These are phyloP conservation scores for Aspergillus neotritici DNA, from an alignment of 2,329 filamentous ascomycete species.

Conservation along the genomic window DNA sequence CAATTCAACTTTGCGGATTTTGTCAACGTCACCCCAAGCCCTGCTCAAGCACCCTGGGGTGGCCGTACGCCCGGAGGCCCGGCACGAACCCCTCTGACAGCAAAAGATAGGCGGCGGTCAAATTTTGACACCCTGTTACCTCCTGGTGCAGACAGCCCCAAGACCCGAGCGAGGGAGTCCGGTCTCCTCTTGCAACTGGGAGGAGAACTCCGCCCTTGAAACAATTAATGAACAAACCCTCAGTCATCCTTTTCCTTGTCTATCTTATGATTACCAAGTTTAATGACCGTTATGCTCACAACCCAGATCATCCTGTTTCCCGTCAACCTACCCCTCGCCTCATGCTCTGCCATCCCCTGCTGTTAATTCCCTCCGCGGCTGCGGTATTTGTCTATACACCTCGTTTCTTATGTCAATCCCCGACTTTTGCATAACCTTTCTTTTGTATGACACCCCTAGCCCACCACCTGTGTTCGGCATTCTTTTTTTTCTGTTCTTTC, in stretches of 20 bases:
- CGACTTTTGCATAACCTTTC: constrained; percentile 4
- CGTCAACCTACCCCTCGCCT: constrained; percentile 6
- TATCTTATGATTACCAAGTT: constrained; percentile 14
- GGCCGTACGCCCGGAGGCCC: constrained; percentile 51
- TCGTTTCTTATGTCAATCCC: constrained; percentile 6
- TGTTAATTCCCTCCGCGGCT: constrained; percentile 2
- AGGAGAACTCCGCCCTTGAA: constrained; percentile 54
- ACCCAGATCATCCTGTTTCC: neutral
- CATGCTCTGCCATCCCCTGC: constrained; percentile 17
- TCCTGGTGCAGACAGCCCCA: constrained; percentile 46
- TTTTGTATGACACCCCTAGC: constrained; percentile 6
- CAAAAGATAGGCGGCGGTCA: constrained; percentile 65
- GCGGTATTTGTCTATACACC: constrained; percentile 10
- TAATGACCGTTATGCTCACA: constrained; percentile 19
- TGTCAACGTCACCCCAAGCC: constrained; percentile 93
- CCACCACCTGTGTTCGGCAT: neutral
- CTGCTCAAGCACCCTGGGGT: constrained; percentile 77
- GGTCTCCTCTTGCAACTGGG: constrained; percentile 62
- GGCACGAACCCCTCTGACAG: constrained; percentile 63
- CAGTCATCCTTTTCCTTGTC: constrained; percentile 10
- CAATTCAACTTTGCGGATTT: constrained; percentile 94
- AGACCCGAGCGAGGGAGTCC: constrained; percentile 38
- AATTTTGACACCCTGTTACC: constrained; percentile 74
- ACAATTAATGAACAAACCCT: neutral
- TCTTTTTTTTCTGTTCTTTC: neutral